phyloP scores from a whole-genome alignment of 2,329 filamentous ascomycete genomes.

The Echinosphaeria canescens region DNA sequence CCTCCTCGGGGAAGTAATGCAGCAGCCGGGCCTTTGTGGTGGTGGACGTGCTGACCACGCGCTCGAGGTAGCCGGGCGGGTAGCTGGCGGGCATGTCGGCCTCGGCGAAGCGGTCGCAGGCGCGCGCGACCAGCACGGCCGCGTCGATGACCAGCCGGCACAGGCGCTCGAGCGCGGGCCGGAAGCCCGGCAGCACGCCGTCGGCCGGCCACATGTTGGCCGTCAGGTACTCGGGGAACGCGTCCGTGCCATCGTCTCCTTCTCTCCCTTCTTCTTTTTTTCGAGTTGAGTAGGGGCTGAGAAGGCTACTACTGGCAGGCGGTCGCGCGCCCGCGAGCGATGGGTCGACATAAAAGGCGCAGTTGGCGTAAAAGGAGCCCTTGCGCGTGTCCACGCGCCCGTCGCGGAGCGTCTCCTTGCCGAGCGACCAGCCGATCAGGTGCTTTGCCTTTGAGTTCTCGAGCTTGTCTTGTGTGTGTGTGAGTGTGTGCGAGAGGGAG shows the following conservation, averaged over 20 bases:
- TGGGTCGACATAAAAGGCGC: constrained; percentile 51
- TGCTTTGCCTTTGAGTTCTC: constrained; percentile 40
- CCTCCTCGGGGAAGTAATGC: constrained; percentile 66
- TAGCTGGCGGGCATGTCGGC: constrained; percentile 54
- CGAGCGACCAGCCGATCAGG: constrained; percentile 56
- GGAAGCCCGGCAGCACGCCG: constrained; percentile 52
- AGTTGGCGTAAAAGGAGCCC: constrained; percentile 71
- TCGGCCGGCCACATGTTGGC: constrained; percentile 75
- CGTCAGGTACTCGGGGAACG: constrained; percentile 74
- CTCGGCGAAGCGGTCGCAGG: constrained; percentile 71
- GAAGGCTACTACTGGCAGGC: no score
- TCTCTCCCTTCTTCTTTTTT: no score
- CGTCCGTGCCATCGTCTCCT: constrained; percentile 32
- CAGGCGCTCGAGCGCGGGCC: constrained; percentile 46
- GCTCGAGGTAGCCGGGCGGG: constrained; percentile 58
- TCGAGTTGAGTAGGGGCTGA: no score
- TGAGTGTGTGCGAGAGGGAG: no score
- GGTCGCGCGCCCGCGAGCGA: constrained; percentile 37
- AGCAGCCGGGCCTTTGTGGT: constrained; percentile 82
- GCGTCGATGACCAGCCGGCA: constrained; percentile 77
- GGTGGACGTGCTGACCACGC: constrained; percentile 64
- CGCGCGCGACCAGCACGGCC: constrained; percentile 71
- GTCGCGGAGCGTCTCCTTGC: constrained; percentile 62
- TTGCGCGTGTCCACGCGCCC: constrained; percentile 63
- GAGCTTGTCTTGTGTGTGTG: constrained; percentile 20